Percentiles rank a stretch among this genome's conserved stretches.
These are phyloP conservation scores for Marasmius tenuissimus DNA, from an alignment of 1,284 basidiomycete genomes.

Conservation along the genomic window DNA sequence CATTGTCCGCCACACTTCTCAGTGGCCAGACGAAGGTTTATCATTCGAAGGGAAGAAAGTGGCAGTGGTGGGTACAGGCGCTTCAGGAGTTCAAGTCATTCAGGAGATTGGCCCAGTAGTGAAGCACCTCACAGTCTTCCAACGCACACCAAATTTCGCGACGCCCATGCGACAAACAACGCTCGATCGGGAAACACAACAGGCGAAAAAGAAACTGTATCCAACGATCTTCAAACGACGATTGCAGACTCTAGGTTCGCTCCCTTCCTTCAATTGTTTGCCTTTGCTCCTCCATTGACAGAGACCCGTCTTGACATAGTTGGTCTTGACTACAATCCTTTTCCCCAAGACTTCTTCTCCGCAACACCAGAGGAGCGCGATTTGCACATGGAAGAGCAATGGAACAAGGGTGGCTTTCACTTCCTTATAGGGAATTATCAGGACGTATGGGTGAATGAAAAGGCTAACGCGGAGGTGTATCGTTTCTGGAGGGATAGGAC, in stretches of 20 bases:
- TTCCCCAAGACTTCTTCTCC: conserved; percentile 12
- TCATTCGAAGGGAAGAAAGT: conserved; percentile 22
- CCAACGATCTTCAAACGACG: conserved; percentile 19
- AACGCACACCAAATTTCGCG: conserved; percentile 26
- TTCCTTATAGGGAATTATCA: conserved; percentile 19
- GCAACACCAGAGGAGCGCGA: conserved; percentile 21
- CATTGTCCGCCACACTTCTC: conserved; percentile 20
- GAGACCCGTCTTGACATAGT: background rate
- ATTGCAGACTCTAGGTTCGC: conserved; percentile 18
- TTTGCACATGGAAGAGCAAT: conserved; percentile 20
- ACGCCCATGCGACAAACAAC: conserved; percentile 22
- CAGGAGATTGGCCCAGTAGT: conserved; percentile 20
- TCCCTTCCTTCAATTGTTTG: background rate
- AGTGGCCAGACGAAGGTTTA: conserved; percentile 22
- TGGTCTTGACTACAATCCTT: conserved; percentile 17
- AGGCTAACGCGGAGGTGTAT: conserved; percentile 22
- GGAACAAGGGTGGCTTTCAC: conserved; percentile 21
- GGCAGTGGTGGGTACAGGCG: conserved; percentile 28
- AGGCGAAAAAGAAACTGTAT: conserved; percentile 20
- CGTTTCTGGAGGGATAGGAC: conserved; percentile 25
- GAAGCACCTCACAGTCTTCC: conserved; percentile 25
- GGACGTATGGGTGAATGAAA: conserved; percentile 17
- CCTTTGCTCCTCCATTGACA: background rate
- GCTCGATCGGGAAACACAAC: conserved; percentile 13
- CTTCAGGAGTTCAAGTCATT: conserved; percentile 26